Evolutionary conservation across 495 filamentous ascomycete species (phyloP).

Genomic region (Hyaloscypha hepaticicola): DNA sequence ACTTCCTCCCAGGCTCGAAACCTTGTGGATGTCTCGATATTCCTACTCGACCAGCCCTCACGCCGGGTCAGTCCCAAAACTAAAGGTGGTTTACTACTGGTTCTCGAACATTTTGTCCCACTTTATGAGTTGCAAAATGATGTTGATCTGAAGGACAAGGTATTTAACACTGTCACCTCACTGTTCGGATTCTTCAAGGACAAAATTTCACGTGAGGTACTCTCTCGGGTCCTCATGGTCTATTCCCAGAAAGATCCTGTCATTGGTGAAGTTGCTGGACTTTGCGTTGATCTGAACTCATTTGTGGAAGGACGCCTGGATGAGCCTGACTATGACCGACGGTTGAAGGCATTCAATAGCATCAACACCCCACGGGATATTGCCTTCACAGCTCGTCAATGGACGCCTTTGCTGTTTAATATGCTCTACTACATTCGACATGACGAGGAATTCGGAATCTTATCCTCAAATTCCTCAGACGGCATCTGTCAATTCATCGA

Average conservation of each 20-base stretch:
- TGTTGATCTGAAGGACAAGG: slow-evolving; percentile 51
- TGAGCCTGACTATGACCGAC: slow-evolving; percentile 81
- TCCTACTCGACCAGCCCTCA: slow-evolving; percentile 79
- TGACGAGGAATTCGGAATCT: slow-evolving; percentile 81
- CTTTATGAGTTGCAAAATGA: slow-evolving; percentile 56
- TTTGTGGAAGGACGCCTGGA: slow-evolving; percentile 65
- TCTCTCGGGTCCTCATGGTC: slow-evolving; percentile 69
- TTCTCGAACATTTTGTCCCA: slow-evolving; percentile 72
- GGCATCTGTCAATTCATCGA: slow-evolving; percentile 80
- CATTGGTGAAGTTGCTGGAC: slow-evolving; percentile 59
- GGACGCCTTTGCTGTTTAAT: slow-evolving; percentile 88
- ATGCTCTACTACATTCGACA: slow-evolving; percentile 85
- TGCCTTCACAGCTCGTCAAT: slow-evolving; percentile 69
- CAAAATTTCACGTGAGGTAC: slow-evolving; percentile 62
- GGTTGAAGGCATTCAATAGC: slow-evolving; percentile 70
- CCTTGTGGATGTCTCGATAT: slow-evolving; percentile 71
- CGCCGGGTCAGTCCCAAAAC: slow-evolving; percentile 76
- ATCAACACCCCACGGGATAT: slow-evolving; percentile 58
- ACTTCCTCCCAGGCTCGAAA: slow-evolving; percentile 67
- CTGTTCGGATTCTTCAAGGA: slow-evolving; percentile 88
- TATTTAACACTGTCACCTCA: slow-evolving; percentile 64
- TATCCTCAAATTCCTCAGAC: slow-evolving; percentile 77
- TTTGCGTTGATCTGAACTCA: slow-evolving; percentile 82
- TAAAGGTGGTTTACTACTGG: slow-evolving; percentile 75
- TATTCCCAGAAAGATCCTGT: slow-evolving; percentile 62